Percentiles rank a stretch among this genome's conserved stretches.
Conservation (phyloP, 139 green algal species). For the Penium margaritaceum region DNA sequence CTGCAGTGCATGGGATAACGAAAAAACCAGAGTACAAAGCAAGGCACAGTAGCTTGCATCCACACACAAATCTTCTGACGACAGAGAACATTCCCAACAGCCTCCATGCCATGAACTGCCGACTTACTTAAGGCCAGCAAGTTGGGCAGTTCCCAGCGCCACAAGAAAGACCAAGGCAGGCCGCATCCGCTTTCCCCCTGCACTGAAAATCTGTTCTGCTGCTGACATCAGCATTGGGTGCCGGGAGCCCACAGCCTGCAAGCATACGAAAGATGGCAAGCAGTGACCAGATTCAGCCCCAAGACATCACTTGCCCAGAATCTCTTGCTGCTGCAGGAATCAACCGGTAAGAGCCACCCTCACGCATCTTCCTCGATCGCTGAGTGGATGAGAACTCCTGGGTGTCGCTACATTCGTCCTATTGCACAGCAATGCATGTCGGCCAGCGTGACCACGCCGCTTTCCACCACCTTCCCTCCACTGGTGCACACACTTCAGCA, state of each 20-base stretch:
- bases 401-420: neutral
- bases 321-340: neutral
- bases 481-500: no score
- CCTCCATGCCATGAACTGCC: neutral
- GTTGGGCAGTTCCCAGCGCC: slow-evolving; percentile 62
- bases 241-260: slow-evolving; percentile 75
- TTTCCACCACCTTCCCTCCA: no score
- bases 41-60: no score
- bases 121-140: slow-evolving; percentile 42
- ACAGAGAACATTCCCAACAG: no score
- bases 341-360: no score
- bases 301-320: no score
- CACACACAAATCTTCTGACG: no score
- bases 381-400: neutral
- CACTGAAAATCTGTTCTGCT: slow-evolving; percentile 94
- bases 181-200: slow-evolving; percentile 85
- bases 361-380: no score
- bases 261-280: neutral
- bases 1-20: neutral
- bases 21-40: neutral
- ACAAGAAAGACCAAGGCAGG: slow-evolving; percentile 85
- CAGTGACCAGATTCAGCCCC: neutral
- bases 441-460: neutral
- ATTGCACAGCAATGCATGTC: neutral
- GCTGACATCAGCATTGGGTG: slow-evolving; percentile 89